A percentile compares a stretch with the other conserved stretches of the same genome.
These are phyloP conservation scores for Pyricularia grisea DNA, from an alignment of 2,329 filamentous ascomycete species.

Conservation along the genomic window DNA sequence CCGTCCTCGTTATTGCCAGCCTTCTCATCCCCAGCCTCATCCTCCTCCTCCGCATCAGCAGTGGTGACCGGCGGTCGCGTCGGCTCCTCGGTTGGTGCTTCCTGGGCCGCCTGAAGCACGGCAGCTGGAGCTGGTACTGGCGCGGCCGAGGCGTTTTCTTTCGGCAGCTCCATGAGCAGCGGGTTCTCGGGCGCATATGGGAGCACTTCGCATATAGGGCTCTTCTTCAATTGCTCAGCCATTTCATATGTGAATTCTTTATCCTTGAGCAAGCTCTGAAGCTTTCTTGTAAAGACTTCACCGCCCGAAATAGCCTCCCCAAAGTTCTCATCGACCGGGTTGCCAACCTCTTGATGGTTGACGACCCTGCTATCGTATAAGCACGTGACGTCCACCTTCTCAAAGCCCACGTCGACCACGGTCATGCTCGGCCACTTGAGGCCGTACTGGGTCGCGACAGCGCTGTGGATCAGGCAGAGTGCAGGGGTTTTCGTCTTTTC, in stretches of 20 bases:
- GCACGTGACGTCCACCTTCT: slow-evolving; percentile 88
- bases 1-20: slow-evolving; percentile 51
- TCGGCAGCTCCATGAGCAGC: slow-evolving; percentile 38
- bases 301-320: slow-evolving; percentile 59
- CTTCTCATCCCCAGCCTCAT: slow-evolving; percentile 30
- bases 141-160: slow-evolving; percentile 19
- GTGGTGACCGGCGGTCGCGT: slow-evolving; percentile 11
- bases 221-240: slow-evolving; percentile 63
- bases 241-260: slow-evolving; percentile 55
- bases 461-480: slow-evolving; percentile 83
- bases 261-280: slow-evolving; percentile 55
- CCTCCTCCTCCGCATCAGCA: slow-evolving; percentile 18
- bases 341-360: slow-evolving; percentile 56
- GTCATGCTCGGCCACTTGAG: slow-evolving; percentile 67
- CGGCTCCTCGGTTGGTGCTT: slow-evolving; percentile 23
- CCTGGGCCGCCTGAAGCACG: slow-evolving; percentile 22
- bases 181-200: slow-evolving; percentile 39
- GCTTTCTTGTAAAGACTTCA: slow-evolving; percentile 70
- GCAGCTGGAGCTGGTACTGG: slow-evolving; percentile 19
- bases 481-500: slow-evolving; percentile 94
- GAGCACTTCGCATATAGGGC: slow-evolving; percentile 56
- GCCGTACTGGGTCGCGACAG: slow-evolving; percentile 79
- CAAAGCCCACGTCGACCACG: slow-evolving; percentile 81
- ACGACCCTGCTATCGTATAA: slow-evolving; percentile 71
- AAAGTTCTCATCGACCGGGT: slow-evolving; percentile 35